phyloP scores from a whole-genome alignment of 305 asterid genomes.

The Fraxinus nigra region DNA sequence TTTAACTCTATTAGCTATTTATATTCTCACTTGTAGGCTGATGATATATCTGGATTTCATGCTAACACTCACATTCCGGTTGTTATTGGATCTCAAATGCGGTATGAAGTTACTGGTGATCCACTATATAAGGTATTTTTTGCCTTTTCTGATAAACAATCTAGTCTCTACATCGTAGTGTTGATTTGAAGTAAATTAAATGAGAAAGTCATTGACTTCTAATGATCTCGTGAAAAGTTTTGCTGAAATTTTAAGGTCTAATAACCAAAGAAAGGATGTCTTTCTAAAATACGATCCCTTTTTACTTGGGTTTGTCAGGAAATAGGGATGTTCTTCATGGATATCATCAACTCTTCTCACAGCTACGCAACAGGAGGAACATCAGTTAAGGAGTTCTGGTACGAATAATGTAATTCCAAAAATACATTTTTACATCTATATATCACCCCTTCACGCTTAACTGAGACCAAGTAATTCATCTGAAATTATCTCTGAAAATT shows the following conservation, averaged over 20 bases:
- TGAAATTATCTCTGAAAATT: neutral
- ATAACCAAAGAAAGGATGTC: neutral
- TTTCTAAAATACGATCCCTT: neutral
- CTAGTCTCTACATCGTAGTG: neutral
- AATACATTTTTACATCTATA: neutral
- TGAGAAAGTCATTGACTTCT: neutral
- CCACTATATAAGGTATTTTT: constrained; percentile 61
- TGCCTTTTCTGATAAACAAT: neutral
- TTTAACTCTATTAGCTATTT: neutral
- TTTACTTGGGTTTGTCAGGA: constrained; percentile 44
- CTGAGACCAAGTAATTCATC: neutral
- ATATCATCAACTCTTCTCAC: constrained; percentile 74
- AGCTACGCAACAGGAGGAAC: constrained; percentile 96
- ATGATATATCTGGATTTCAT: constrained; percentile 70
- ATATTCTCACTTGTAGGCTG: constrained; percentile 49
- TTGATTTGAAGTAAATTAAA: neutral
- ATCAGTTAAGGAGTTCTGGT: constrained; percentile 70
- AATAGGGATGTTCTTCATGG: constrained; percentile 80
- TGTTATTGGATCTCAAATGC: constrained; percentile 86
- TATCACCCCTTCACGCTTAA: neutral
- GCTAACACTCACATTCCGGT: constrained; percentile 88
- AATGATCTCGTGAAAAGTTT: neutral
- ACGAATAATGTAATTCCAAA: constrained; percentile 14
- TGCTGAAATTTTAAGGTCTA: neutral
- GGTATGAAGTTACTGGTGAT: constrained; percentile 88